These are phyloP conservation scores for Annulohypoxylon stygium DNA, from an alignment of 495 filamentous ascomycete genomes.

Conservation along the genomic window DNA sequence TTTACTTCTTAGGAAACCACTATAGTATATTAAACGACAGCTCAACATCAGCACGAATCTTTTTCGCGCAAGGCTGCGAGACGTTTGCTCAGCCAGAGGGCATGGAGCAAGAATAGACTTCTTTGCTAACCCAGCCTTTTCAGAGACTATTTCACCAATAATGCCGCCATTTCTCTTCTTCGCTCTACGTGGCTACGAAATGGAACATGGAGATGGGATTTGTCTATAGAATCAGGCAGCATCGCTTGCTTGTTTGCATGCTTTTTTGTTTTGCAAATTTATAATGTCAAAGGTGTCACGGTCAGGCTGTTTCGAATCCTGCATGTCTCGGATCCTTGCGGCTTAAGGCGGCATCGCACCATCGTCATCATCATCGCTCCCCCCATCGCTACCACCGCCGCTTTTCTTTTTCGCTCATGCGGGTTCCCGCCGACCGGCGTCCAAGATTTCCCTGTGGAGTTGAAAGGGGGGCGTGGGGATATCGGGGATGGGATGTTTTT, in stretches of 20 bases:
- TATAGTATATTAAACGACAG: slow-evolving; percentile 85
- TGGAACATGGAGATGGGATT: neutral
- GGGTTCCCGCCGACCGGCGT: neutral
- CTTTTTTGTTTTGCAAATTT: neutral
- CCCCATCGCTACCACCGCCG: neutral
- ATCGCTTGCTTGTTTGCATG: neutral
- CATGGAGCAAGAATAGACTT: slow-evolving; percentile 19
- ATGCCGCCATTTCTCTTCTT: neutral
- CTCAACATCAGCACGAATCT: slow-evolving; percentile 75
- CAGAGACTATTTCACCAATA: neutral
- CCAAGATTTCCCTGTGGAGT: neutral
- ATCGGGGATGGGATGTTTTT: neutral
- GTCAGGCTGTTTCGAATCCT: slow-evolving; percentile 14
- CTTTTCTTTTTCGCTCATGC: neutral
- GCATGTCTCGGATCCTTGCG: slow-evolving; percentile 8
- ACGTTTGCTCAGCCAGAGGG: slow-evolving; percentile 40
- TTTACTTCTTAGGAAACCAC: slow-evolving; percentile 73
- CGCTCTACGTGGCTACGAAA: slow-evolving; percentile 13
- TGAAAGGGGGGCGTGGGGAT: neutral
- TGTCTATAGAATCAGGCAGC: neutral
- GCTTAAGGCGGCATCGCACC: slow-evolving; percentile 23
- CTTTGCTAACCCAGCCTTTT: neutral
- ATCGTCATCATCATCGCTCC: neutral
- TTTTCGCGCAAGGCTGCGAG: slow-evolving; percentile 87
- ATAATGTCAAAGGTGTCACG: neutral